phyloP scores from a whole-genome alignment of 2,329 filamentous ascomycete genomes.

The Fusarium luffae region DNA sequence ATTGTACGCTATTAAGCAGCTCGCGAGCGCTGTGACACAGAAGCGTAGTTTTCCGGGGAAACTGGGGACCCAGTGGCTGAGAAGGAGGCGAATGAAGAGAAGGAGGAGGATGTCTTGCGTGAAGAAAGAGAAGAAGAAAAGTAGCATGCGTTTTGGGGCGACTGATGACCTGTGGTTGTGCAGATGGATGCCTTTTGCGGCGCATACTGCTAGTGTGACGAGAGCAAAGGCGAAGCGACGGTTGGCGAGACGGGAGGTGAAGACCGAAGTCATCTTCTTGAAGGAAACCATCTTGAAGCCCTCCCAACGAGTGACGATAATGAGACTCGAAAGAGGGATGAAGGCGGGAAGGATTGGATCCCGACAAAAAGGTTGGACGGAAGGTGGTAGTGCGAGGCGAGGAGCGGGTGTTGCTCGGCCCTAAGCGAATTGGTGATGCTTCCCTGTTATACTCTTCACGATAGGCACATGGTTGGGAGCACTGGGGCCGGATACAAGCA shows the following conservation, averaged over 20 bases:
- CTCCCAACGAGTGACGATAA: neutral
- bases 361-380: neutral
- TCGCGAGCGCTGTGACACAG: constrained; percentile 28
- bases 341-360: neutral
- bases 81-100: constrained; percentile 48
- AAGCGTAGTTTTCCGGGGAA: constrained; percentile 20
- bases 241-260: constrained; percentile 44
- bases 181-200: constrained; percentile 49
- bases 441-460: constrained; percentile 22
- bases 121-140: constrained; percentile 52
- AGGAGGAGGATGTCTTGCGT: constrained; percentile 50
- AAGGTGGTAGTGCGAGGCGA: neutral
- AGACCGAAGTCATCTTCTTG: constrained; percentile 20
- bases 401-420: constrained; percentile 10
- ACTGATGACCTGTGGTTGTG: constrained; percentile 48
- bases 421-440: neutral
- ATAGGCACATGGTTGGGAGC: constrained; percentile 1
- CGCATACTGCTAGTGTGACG: constrained; percentile 46
- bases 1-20: constrained; percentile 37
- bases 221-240: constrained; percentile 49
- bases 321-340: neutral
- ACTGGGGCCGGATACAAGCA: neutral
- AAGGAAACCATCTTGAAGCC: constrained; percentile 12
- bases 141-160: constrained; percentile 45
- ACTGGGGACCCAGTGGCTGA: constrained; percentile 44